A percentile compares a stretch with the other conserved stretches of the same genome.
Evolutionary conservation across 345 rosid genomes (phyloP).

Genomic region (Citrus maxima): DNA sequence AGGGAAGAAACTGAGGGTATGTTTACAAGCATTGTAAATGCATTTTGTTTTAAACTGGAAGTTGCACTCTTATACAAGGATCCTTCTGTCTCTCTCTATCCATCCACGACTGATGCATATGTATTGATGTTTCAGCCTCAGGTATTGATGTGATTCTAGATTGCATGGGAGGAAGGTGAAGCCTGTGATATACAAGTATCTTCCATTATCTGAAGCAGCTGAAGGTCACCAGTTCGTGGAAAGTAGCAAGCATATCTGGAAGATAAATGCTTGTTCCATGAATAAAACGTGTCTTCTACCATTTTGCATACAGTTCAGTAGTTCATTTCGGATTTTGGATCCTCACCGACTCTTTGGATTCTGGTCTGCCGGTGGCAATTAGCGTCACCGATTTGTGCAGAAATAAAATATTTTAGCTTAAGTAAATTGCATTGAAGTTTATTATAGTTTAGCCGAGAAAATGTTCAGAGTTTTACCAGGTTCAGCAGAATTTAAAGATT

Average conservation of each 20-base stretch:
- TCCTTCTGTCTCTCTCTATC: neutral
- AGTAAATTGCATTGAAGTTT: too few species aligned
- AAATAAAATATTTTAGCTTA: too few species aligned
- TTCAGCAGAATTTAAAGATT: too few species aligned
- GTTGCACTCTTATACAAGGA: neutral
- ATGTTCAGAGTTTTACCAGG: too few species aligned
- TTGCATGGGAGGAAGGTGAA: conserved; percentile 59
- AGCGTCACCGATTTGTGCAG: too few species aligned
- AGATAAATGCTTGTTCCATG: conserved; percentile 42
- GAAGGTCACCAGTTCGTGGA: conserved; percentile 62
- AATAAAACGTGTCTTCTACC: neutral
- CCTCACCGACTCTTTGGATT: too few species aligned
- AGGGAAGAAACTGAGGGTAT: conserved; percentile 76
- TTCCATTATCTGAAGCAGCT: conserved; percentile 42
- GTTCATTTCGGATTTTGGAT: neutral
- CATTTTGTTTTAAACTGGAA: neutral
- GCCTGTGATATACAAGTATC: conserved; percentile 37
- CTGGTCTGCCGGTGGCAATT: too few species aligned
- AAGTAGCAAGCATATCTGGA: conserved; percentile 42
- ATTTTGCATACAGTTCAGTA: neutral
- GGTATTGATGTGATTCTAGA: conserved; percentile 86
- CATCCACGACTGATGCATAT: neutral
- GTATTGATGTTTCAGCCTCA: neutral
- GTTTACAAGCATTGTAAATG: neutral
- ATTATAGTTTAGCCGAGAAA: too few species aligned